Base-by-base conservation (phyloP, 2,329 filamentous ascomycete species). In the Acarospora socialis region DNA sequence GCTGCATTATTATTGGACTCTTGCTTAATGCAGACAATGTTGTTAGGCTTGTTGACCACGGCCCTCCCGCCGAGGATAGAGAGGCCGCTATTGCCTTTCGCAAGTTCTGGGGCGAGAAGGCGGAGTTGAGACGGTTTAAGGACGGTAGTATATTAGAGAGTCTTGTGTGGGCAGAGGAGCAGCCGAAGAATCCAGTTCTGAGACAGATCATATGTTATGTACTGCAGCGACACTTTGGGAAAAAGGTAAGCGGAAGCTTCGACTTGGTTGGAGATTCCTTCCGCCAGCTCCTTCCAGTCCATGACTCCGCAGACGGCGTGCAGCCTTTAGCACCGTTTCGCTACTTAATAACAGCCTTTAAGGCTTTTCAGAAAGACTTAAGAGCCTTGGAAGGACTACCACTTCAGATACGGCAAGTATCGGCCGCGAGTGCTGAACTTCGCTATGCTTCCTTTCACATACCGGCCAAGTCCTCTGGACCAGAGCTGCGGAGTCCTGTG, bases 101-200 rank as follows among this genome's bases (percentile, higher is more conserved):
- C 21, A 72, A 77, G 20, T 95, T 98, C 51, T 98, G 92, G 90
- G 90, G 87, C 5, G 78, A 87, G 7, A 92, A 90, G 52, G 73
- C 90, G 1, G 90, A 98, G 53, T 65, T 98, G 27, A 73, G 90
- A 42, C 80, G 90, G 13, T 98, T 98, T 63, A 92, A 86, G 46
- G 84, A 95, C 48, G 90, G 90, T 14, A 87, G 78, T 45, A 94
- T 98, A 43, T 66, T 84, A 6, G 92, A 98, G 54, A 93, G 81
- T 47, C 63, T 95, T 18, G 77, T 92, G 13, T 98, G 90, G 90
- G 65, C 65, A 2, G 69, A 75, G 42, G 66, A 70, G 33, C 61
- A 68, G 2, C 61, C 73, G 2, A 61, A 66, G 3, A 53, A 59
- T 19, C 70, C 76, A 5, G 72, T 93, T 13, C 71, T 83, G 32